A percentile compares a stretch with the other conserved stretches of the same genome.
Conservation (phyloP, 352 stramenopile species). For the Phytophthora macrochlamydospora region DNA sequence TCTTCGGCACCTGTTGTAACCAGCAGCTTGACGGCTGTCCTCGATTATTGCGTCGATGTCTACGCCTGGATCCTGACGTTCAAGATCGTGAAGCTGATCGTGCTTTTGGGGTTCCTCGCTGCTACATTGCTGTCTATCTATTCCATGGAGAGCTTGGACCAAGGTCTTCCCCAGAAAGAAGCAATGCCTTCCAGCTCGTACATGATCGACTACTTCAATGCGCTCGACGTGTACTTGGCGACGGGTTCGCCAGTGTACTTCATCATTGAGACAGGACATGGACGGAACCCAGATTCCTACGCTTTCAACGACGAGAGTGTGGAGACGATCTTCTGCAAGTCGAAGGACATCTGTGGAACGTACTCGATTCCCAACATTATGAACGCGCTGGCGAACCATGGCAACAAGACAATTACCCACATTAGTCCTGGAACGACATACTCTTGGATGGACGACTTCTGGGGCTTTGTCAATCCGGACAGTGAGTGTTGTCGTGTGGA, state of each 20-base stretch:
- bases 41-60: constrained; percentile 47
- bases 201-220: constrained; percentile 72
- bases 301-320: constrained; percentile 51
- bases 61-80: constrained; percentile 56
- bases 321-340: constrained; percentile 59
- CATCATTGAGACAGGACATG: constrained; percentile 62
- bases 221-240: constrained; percentile 55
- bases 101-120: constrained; percentile 52
- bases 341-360: constrained; percentile 58
- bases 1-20: constrained; percentile 21
- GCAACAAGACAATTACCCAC: constrained; percentile 47
- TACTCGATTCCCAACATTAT: constrained; percentile 69
- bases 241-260: constrained; percentile 70
- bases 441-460: constrained; percentile 77
- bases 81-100: constrained; percentile 53
- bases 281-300: constrained; percentile 51
- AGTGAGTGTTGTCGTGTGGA: constrained; percentile 69
- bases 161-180: constrained; percentile 61
- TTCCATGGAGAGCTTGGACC: constrained; percentile 55
- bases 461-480: constrained; percentile 64
- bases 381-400: constrained; percentile 57
- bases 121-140: constrained; percentile 60
- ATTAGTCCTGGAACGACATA: constrained; percentile 63
- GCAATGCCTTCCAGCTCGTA: constrained; percentile 72
- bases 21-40: constrained; percentile 25